Conservation (phyloP, 805 yeast species). For the Cyberlindnera petersonii region DNA sequence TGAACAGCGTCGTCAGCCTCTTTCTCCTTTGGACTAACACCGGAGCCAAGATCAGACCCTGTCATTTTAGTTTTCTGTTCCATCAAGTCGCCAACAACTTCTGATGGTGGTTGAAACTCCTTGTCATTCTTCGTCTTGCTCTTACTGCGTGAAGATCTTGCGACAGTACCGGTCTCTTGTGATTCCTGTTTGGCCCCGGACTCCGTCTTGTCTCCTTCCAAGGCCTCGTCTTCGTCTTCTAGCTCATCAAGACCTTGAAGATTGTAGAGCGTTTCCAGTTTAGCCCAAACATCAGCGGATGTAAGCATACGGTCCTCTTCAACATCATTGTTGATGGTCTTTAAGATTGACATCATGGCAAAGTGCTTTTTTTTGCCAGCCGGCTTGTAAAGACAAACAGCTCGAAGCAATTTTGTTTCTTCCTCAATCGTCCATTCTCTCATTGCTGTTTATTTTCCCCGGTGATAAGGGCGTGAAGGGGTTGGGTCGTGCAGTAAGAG, state of each 20-base stretch:
- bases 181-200: background rate
- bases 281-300: slow-evolving; percentile 53
- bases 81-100: background rate
- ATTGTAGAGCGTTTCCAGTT: slow-evolving; percentile 50
- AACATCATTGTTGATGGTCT: slow-evolving; percentile 14
- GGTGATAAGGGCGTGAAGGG: no score
- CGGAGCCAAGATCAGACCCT: background rate
- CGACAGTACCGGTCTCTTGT: no score
- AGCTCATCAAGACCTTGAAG: slow-evolving; percentile 53
- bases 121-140: background rate
- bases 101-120: background rate
- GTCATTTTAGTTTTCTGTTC: background rate
- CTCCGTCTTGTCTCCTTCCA: slow-evolving; percentile 5
- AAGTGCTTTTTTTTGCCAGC: slow-evolving; percentile 40
- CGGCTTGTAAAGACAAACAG: slow-evolving; percentile 65
- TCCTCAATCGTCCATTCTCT: slow-evolving; percentile 55
- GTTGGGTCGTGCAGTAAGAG: no score
- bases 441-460: slow-evolving; percentile 1
- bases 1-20: background rate
- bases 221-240: slow-evolving; percentile 34
- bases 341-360: slow-evolving; percentile 34
- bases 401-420: slow-evolving; percentile 56
- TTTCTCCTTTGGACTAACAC: slow-evolving; percentile 1
- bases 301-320: slow-evolving; percentile 35
- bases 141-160: no score